Evolutionary conservation across 306 rosid genomes (phyloP).

Genomic region (Sicyos edulis): DNA sequence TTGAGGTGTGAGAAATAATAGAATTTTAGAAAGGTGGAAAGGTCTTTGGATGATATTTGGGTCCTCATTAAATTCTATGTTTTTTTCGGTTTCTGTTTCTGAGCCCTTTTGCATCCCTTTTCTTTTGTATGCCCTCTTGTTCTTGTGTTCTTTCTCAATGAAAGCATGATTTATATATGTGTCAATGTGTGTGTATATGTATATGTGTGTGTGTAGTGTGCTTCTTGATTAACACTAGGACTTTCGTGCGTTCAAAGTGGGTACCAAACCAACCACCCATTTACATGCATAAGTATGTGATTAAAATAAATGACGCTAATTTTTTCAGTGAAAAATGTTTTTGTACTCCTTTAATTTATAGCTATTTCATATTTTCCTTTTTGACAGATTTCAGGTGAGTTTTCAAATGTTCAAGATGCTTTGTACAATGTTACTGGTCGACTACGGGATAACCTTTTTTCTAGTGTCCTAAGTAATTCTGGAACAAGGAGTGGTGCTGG

Average conservation of each 20-base stretch:
- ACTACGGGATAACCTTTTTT: constrained; percentile 73
- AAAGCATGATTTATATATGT: too few relatives aligned
- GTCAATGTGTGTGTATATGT: too few relatives aligned
- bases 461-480: constrained; percentile 40
- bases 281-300: neutral
- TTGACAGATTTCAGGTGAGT: constrained; percentile 83
- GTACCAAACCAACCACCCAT: neutral
- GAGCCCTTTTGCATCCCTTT: too few relatives aligned
- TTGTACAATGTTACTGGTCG: constrained; percentile 85
- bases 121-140: too few relatives aligned
- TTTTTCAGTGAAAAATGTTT: neutral
- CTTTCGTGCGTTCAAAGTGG: too few relatives aligned
- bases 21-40: too few relatives aligned
- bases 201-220: neutral
- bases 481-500: constrained; percentile 37
- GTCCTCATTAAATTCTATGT: too few relatives aligned
- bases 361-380: constrained; percentile 15
- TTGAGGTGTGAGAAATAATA: too few relatives aligned
- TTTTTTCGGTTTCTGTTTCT: too few relatives aligned
- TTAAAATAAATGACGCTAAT: neutral
- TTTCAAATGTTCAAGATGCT: constrained; percentile 90
- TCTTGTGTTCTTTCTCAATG: too few relatives aligned
- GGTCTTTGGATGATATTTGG: too few relatives aligned
- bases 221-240: neutral
- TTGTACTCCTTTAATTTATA: neutral